phyloP scores from a whole-genome alignment of 148 eudicot species.

The Chenopodium berlandieri region DNA sequence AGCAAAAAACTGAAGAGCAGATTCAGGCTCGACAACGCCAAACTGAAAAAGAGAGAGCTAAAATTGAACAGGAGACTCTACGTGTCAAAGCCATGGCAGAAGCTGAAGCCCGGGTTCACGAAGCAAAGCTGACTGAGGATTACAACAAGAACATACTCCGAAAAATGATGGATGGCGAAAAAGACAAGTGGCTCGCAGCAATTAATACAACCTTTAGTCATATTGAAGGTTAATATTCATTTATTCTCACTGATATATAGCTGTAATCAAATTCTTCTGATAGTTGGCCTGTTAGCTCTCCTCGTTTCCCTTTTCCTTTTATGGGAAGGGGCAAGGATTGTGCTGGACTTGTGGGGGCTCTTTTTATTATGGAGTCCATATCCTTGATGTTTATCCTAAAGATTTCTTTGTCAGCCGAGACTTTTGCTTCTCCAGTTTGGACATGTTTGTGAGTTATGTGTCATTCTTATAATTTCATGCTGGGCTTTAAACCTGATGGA shows the following conservation, averaged over 20 bases:
- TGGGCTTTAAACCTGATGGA: neutral
- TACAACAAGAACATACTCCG: conserved; percentile 81
- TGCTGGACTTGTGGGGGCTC: too few relatives aligned
- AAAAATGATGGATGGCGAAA: conserved; percentile 74
- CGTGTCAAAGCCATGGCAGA: conserved; percentile 88
- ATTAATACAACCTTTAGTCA: conserved; percentile 92
- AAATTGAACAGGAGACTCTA: conserved; percentile 82
- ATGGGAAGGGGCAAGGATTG: neutral
- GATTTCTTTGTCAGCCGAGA: neutral
- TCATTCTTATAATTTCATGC: neutral
- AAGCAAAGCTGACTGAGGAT: conserved; percentile 81
- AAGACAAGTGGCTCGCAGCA: conserved; percentile 96
- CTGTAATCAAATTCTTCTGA: neutral
- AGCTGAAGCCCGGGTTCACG: conserved; percentile 91
- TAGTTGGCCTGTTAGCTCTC: neutral
- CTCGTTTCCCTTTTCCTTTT: neutral
- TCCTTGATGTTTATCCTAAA: neutral
- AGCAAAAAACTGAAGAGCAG: conserved; percentile 88
- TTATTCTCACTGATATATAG: neutral
- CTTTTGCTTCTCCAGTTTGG: neutral
- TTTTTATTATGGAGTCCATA: neutral
- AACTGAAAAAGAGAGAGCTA: conserved; percentile 94
- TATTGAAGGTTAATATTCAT: conserved; percentile 61
- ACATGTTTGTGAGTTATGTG: neutral
- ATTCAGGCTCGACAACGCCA: conserved; percentile 85